Conservation (phyloP, 176 grass and related monocot genomes). For the Carex scoparia region DNA sequence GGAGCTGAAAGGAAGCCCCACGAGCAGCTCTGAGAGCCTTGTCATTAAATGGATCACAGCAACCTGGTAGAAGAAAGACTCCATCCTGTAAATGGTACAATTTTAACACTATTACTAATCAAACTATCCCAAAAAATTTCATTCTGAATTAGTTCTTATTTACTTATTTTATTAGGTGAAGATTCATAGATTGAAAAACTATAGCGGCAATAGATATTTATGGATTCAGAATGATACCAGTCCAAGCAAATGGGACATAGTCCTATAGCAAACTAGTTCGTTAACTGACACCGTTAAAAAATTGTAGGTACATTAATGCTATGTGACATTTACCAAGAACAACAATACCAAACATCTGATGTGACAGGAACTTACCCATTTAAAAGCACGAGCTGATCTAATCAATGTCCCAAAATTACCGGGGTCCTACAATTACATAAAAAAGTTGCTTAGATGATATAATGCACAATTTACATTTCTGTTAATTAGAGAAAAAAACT, state of each 20-base stretch:
- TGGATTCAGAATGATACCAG: background rate
- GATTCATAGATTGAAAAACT: background rate
- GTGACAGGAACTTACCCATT: conserved; percentile 52
- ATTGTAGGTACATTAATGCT: background rate
- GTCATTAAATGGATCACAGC: conserved; percentile 96
- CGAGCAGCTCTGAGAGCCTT: conserved; percentile 86
- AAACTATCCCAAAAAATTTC: background rate
- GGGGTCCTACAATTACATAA: conserved; percentile 53
- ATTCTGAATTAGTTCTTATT: background rate
- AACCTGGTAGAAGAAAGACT: conserved; percentile 74
- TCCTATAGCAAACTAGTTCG: background rate
- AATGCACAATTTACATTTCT: background rate
- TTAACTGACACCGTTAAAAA: background rate
- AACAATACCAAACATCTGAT: background rate
- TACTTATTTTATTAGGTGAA: background rate
- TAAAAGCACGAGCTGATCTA: conserved; percentile 87
- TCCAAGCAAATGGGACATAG: background rate
- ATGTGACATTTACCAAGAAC: background rate
- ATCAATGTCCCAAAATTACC: conserved; percentile 91
- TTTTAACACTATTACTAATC: background rate
- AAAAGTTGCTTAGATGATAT: conserved; percentile 4
- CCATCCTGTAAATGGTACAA: conserved; percentile 53
- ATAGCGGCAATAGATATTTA: background rate
- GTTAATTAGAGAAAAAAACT: background rate
- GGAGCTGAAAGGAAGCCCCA: conserved; percentile 78